phyloP scores from a whole-genome alignment of 805 yeast species.

The Lipomyces yamadae region DNA sequence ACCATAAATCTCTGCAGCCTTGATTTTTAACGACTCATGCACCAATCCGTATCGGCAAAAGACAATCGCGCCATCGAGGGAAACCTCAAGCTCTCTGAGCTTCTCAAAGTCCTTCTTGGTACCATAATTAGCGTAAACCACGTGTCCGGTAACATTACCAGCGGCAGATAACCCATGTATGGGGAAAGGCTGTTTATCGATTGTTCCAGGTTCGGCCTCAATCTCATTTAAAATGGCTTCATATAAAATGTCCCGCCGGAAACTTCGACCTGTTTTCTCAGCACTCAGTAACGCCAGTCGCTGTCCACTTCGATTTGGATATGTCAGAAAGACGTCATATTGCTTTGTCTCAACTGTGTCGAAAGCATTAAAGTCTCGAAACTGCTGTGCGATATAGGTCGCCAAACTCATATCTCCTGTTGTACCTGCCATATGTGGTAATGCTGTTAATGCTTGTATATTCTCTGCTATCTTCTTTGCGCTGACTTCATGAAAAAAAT shows the following conservation, averaged over 20 bases:
- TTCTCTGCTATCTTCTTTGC: conserved; percentile 63
- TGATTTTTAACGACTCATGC: conserved; percentile 75
- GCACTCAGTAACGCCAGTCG: conserved; percentile 14
- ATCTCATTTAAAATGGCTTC: conserved; percentile 27
- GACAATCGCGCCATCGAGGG: conserved; percentile 62
- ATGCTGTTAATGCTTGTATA: conserved; percentile 70
- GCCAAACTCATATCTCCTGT: conserved; percentile 79
- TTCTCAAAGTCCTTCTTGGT: conserved; percentile 60
- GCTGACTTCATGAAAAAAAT: conserved; percentile 59
- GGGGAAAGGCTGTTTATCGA: conserved; percentile 45
- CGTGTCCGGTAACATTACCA: conserved; percentile 72
- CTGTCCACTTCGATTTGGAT: conserved; percentile 54
- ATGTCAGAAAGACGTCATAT: conserved; percentile 64
- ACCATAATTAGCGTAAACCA: conserved; percentile 73
- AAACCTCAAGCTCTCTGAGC: conserved; percentile 54
- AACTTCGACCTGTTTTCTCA: conserved; percentile 48
- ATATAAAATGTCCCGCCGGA: conserved; percentile 65
- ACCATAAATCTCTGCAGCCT: conserved; percentile 72
- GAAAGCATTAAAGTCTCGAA: conserved; percentile 45
- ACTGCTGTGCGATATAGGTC: conserved; percentile 63
- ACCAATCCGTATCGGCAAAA: conserved; percentile 68
- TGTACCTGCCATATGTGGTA: conserved; percentile 90
- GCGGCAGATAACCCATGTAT: conserved; percentile 76
- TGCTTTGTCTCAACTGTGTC: conserved; percentile 54
- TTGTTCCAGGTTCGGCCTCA: conserved; percentile 24